Base-by-base conservation (phyloP, 257 asterid species). In the Datura wrightii region DNA sequence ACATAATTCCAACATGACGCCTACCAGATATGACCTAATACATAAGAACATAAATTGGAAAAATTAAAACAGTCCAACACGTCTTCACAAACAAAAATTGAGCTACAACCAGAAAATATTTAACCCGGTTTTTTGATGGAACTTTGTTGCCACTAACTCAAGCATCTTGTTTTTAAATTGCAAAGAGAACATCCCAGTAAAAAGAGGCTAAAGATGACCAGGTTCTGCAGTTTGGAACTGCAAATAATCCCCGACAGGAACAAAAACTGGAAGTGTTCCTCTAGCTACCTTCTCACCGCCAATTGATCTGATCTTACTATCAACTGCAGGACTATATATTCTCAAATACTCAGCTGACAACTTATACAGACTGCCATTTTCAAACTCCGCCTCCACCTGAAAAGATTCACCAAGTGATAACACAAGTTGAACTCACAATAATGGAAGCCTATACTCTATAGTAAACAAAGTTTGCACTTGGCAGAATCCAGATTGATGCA, bases 1-100 rank as follows among this genome's bases (percentile, higher is more conserved):
- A 93, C 99, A 96, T 94, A 89, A 96, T 93, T 44, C 99, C 99
- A 5, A 94, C 98, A 78, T 92, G 86, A 67, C 97, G 93, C 89
- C 99, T 87, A 84, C 99, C 99, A 13, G 88, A 90, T 87, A 96
- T 96, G 87, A 96, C 99, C 99, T 96, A 87, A 82, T 79, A 82
- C 82, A 50, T 15, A 52, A 74, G 62, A 16, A 14, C 14, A 50
- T 48, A 31, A 24, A 50, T 15, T 24, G 15, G 82, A 76, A 34
- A 48, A 50, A 24, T 31, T 31, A 19, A 34, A 76, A 53, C 31
- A 31, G n/a, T 13, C n/a, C n/a, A 76, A 76, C 34, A 24, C 9
- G 8, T 60, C 34, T 39, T 6, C 53, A 41, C 41, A 69, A 1
- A 9, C 24, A 7, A 14, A 3, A 37, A 65, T 36, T 36, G 44